Evolutionary conservation across 768 basidiomycete genomes (phyloP).

Genomic region (Sarcodon sp.): DNA sequence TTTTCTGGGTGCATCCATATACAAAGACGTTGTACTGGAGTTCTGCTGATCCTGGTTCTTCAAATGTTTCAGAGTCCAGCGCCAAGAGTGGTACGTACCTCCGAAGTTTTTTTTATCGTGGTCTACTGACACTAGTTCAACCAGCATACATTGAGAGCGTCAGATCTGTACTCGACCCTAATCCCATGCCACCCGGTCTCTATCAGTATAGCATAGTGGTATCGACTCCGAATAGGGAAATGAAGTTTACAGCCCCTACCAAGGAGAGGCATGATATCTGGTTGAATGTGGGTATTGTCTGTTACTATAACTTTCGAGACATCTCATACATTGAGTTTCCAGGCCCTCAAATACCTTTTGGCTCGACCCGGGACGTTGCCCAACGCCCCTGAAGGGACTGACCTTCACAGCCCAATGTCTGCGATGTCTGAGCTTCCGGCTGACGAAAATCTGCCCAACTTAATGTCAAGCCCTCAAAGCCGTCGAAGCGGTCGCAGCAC

Average conservation of each 20-base stretch:
- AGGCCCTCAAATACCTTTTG: slow-evolving; percentile 90
- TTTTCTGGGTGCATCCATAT: slow-evolving; percentile 99
- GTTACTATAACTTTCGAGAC: slow-evolving; percentile 4
- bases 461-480: slow-evolving; percentile 56
- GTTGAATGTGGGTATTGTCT: slow-evolving; percentile 54
- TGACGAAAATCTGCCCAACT: slow-evolving; percentile 33
- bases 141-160: slow-evolving; percentile 91
- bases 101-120: slow-evolving; percentile 3
- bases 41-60: slow-evolving; percentile 84
- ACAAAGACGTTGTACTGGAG: slow-evolving; percentile 98
- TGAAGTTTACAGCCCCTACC: slow-evolving; percentile 96
- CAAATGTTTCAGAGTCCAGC: slow-evolving; percentile 79
- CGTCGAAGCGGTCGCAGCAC: slow-evolving; percentile 56
- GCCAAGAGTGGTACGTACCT: slow-evolving; percentile 85
- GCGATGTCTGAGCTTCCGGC: slow-evolving; percentile 20
- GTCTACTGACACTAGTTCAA: slow-evolving; percentile 1
- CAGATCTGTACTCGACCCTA: slow-evolving; percentile 83
- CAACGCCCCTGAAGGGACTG: slow-evolving; percentile 10
- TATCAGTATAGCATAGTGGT: slow-evolving; percentile 90
- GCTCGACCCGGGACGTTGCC: slow-evolving; percentile 44
- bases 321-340: slow-evolving; percentile 6
- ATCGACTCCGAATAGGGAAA: slow-evolving; percentile 87
- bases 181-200: slow-evolving; percentile 90
- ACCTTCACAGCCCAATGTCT: slow-evolving; percentile 16
- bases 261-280: slow-evolving; percentile 97